Base-by-base conservation (phyloP, 1,284 basidiomycete genomes). In the Phellopilus nigrolimitatus region DNA sequence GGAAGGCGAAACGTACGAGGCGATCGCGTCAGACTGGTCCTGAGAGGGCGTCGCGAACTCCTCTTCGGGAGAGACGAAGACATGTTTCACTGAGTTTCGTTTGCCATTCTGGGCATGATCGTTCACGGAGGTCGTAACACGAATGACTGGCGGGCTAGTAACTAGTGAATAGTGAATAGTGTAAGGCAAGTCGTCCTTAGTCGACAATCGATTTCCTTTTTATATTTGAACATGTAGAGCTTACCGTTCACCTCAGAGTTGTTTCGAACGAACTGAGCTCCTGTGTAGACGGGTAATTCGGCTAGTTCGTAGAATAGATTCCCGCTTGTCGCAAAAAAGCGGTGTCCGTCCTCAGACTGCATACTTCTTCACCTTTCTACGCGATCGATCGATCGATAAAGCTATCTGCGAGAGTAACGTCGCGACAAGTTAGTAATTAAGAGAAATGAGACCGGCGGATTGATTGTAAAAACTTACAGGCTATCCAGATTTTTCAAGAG, bases 401-500 rank as follows among this genome's bases (percentile, higher is more conserved):
- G n/a, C n/a, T n/a, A n/a, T n/a, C n/a, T n/a, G n/a, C n/a, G n/a
- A n/a, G n/a, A n/a, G n/a, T 71, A 2, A 80, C 62, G 0, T 78
- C 76, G 75, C 79, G 58, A 80, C 83, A 85, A 47, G 6, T 34
- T 24, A 15, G 9, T 21, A 22, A 3, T 22, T 39, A 25, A 10
- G 8, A 13, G 4, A n/a, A 27, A 28, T 48, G 6, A 37, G 10
- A 15, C 21, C 25, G 10, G 13, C 3, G 9, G n/a, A 53, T 40
- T 21, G n/a, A 39, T 49, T 17, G 7, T 7, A 17, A 21, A 38
- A 39, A 38, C n/a, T n/a, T n/a, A n/a, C n/a, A 37, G 43, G 2
- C n/a, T 9, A 68, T 73, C 61, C 63, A 83, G 83, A 88, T 55
- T 82, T 82, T 66, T 78, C 76, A 1, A 81, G 64, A 2, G 74